These are phyloP conservation scores for Stevia rebaudiana DNA, from an alignment of 140 eudicot species.

Conservation along the genomic window DNA sequence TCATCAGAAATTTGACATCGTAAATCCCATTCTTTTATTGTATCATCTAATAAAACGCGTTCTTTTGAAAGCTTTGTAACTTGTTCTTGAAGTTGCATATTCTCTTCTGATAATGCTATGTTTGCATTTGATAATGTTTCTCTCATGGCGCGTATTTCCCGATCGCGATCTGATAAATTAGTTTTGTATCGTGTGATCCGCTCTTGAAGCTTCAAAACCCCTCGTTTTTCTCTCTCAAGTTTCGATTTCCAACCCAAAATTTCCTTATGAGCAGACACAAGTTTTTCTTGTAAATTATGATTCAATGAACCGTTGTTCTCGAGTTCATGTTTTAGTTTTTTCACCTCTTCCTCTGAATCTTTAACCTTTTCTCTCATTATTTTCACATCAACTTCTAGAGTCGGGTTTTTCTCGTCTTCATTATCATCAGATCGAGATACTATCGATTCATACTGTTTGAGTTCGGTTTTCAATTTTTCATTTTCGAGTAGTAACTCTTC, in stretches of 20 bases:
- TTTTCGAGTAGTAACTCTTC: conserved; percentile 44
- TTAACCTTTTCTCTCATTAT: conserved; percentile 32
- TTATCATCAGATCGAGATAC: conserved; percentile 1
- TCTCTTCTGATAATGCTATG: conserved; percentile 66
- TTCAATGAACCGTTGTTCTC: conserved; percentile 33
- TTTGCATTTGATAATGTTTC: conserved; percentile 70
- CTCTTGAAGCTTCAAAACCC: conserved; percentile 53
- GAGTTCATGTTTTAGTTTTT: conserved; percentile 38
- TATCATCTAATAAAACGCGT: conserved; percentile 46
- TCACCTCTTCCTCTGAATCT: conserved; percentile 51
- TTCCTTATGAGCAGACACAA: conserved; percentile 50
- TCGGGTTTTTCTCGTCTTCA: conserved; percentile 27
- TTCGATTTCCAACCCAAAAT: conserved; percentile 48
- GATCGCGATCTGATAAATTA: conserved; percentile 71
- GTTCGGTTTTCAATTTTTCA: conserved; percentile 33
- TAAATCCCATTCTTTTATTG: conserved; percentile 62
- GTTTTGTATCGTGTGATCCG: conserved; percentile 63
- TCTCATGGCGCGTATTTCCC: conserved; percentile 64
- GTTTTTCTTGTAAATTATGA: conserved; percentile 47
- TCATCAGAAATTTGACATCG: conserved; percentile 62
- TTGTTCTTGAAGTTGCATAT: conserved; percentile 50
- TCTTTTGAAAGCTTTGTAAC: conserved; percentile 53
- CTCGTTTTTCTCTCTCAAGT: conserved; percentile 62
- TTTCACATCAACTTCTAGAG: conserved; percentile 43
- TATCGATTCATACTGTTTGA: conserved; percentile 30